Evolutionary conservation across 129 eudicot genomes (phyloP).

Genomic region (Kitagawia praeruptora): DNA sequence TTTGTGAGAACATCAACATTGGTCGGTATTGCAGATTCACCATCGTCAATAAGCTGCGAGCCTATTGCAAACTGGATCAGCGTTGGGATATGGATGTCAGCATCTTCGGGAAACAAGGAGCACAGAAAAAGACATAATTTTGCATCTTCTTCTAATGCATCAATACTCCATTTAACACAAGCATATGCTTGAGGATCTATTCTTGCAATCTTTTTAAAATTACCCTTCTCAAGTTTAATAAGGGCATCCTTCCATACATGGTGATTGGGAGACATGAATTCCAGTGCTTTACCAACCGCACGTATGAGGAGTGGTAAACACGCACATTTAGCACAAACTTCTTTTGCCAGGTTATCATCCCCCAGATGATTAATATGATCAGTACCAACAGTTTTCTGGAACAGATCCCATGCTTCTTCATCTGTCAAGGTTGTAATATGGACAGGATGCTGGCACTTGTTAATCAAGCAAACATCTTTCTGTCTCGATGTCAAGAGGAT

Average conservation of each 20-base stretch:
- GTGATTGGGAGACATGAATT: neutral
- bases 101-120: neutral
- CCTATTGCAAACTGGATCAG: neutral
- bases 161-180: too few species aligned
- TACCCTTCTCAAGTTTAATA: neutral
- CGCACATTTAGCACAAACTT: neutral
- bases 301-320: neutral
- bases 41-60: neutral
- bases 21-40: neutral
- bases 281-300: neutral
- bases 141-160: neutral
- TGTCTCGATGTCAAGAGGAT: slow-evolving; percentile 1
- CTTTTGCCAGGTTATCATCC: neutral
- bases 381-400: neutral
- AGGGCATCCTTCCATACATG: neutral
- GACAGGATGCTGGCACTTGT: neutral
- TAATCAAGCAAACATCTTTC: neutral
- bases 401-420: slow-evolving; percentile 11
- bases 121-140: neutral
- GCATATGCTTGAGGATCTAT: too few species aligned
- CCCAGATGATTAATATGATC: neutral
- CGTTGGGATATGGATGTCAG: neutral
- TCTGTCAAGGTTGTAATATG: neutral
- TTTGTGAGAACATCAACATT: neutral
- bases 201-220: too few species aligned